Evolutionary conservation across 2,329 filamentous ascomycete genomes (phyloP).

Genomic region (Verticillium nonalfalfae): DNA sequence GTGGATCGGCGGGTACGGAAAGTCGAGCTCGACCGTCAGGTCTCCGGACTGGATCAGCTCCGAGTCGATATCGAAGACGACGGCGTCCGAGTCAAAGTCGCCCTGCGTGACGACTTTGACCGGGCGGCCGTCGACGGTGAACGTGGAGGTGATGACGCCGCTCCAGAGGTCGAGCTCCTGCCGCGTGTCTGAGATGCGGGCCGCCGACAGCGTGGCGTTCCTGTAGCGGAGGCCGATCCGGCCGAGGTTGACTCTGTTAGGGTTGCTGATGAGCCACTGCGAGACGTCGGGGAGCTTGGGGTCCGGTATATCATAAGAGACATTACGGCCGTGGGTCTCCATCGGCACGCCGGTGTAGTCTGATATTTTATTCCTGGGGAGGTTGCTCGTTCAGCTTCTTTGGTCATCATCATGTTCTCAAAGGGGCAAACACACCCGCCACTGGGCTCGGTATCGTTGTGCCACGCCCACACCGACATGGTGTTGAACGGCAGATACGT

Average conservation of each 20-base stretch:
- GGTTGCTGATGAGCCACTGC: conserved; percentile 47
- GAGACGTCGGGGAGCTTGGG: conserved; percentile 27
- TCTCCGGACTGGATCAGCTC: conserved; percentile 22
- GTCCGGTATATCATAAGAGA: conserved; percentile 30
- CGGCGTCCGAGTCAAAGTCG: conserved; percentile 30
- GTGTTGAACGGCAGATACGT: conserved; percentile 38
- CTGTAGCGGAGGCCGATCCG: conserved; percentile 32
- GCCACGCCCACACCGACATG: conserved; percentile 42
- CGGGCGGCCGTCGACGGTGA: conserved; percentile 19
- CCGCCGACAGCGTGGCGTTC: conserved; percentile 19
- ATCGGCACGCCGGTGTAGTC: conserved; percentile 25
- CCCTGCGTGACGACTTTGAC: conserved; percentile 28
- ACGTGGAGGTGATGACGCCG: conserved; percentile 30
- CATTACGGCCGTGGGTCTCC: conserved; percentile 27
- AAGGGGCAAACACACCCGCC: conserved; percentile 20
- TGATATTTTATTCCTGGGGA: conserved; percentile 15
- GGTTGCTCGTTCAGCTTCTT: not conserved
- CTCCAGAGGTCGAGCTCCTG: conserved; percentile 31
- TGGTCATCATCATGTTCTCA: not conserved
- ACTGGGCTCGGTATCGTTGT: conserved; percentile 30
- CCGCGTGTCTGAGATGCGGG: conserved; percentile 18
- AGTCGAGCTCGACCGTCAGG: conserved; percentile 32
- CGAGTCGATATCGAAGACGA: conserved; percentile 28
- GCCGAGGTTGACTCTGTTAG: conserved; percentile 35
- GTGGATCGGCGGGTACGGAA: conserved; percentile 33